These are phyloP conservation scores for Malbranchea cinnamomea DNA, from an alignment of 2,329 filamentous ascomycete genomes.

Conservation along the genomic window DNA sequence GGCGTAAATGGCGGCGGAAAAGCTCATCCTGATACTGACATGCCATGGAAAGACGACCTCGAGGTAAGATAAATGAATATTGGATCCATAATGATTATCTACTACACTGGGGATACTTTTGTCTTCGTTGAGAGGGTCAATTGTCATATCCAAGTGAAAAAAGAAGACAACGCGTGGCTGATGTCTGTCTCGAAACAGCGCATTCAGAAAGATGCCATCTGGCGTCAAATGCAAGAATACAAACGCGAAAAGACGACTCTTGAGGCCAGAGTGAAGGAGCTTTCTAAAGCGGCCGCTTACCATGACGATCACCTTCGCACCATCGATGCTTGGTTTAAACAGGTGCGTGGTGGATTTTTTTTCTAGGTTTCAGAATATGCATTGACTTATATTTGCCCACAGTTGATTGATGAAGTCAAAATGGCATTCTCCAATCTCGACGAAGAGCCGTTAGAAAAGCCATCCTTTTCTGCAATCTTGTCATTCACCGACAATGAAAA, in stretches of 20 bases:
- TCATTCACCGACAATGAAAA: conserved; percentile 39
- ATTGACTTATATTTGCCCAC: conserved; percentile 5
- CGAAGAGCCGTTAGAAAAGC: conserved; percentile 11
- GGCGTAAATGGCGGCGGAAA: conserved; percentile 53
- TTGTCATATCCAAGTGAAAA: no score
- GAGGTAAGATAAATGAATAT: no score
- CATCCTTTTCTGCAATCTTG: not conserved
- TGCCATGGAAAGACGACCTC: conserved; percentile 56
- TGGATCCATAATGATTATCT: conserved; percentile 24
- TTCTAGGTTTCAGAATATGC: not conserved
- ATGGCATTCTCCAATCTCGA: conserved; percentile 20
- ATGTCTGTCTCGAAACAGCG: conserved; percentile 39
- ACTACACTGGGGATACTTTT: no score
- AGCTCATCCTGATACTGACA: conserved; percentile 50
- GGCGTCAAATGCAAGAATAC: conserved; percentile 95
- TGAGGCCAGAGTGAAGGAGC: conserved; percentile 65
- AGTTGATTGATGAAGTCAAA: conserved; percentile 35
- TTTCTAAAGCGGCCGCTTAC: conserved; percentile 61
- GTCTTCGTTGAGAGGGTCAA: no score
- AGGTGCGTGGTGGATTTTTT: conserved; percentile 46
- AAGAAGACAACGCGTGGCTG: no score
- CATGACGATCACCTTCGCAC: conserved; percentile 88
- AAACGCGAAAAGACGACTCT: conserved; percentile 75
- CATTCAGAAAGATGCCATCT: conserved; percentile 91
- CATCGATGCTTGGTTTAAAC: conserved; percentile 85